Evolutionary conservation across 2,329 filamentous ascomycete species (phyloP), one percentile per base, ranked within the genome.

Genomic region (Nothomitra cinnamomea): DNA sequence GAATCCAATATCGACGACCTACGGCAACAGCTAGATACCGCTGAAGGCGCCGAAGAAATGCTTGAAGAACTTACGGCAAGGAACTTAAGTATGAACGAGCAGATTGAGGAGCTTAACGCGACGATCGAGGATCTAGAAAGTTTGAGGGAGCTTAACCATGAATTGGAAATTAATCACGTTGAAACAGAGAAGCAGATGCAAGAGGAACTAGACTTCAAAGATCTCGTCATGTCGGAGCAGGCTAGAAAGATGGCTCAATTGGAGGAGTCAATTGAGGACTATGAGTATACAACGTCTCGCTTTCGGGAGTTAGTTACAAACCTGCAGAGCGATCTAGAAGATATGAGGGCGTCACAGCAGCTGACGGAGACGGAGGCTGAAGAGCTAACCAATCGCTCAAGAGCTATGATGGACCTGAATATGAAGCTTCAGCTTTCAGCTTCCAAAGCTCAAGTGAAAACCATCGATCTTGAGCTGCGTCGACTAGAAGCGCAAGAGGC

Each of bases 391-490:
- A 85, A 79, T 61, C 84, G 87, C 57, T 94, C 90, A 45, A 80
- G 88, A 57, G 88, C 90, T 53, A 94, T 98, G 83, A 85, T 95
- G 79, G 90, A 98, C 62, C 76, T 98, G 47, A 96, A 96, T 67
- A 79, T 90, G 76, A 94, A 94, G 69, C 76, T 98, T 43, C 90
- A 95, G 63, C 78, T 85, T 54, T 94, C 88, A 12, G 88, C 88
- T 10, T 79, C 87, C 41, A 95, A 95, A 71, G 85, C 90, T 2
- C 90, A 95, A 65, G 82, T 87, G 62, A 96, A 95, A 71, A 88
- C 88, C 0, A 94, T 98, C 57, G 89, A 95, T 59, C 74, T 95
- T 28, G 89, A 96, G 65, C 72, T 96, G 55, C 79, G 84, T 53
- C 83, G 85, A 54, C 77, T 96, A 63, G 87, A 94, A 61, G 88